Evolutionary conservation across 768 basidiomycete genomes (phyloP), one percentile per base, ranked within the genome.

Genomic region (Strobilomyces confusus): DNA sequence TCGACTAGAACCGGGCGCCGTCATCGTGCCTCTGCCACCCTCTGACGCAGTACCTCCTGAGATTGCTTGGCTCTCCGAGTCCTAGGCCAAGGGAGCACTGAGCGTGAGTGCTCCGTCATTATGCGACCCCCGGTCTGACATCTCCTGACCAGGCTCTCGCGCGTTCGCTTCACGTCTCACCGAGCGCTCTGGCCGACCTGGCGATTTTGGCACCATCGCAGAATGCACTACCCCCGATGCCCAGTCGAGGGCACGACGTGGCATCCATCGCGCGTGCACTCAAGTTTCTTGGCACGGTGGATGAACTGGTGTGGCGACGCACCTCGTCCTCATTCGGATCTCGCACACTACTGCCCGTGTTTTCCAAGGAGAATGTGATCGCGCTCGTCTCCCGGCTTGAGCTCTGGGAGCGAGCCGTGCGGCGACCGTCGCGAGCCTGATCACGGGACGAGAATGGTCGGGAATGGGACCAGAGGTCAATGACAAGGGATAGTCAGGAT

Each of bases 281-380:
- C 48, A 53, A 58, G 43, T 71, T 69, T 29, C 52, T 71, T 19
- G 49, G 51, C 4, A 26, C 52, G 5, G 56, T 67, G 8, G 69
- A 69, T 38, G 63, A 69, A 37, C 49, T 71, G 1, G 58, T 69
- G 11, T 69, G 68, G 68, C 59, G 59, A 26, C 57, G 69, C 9
- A 44, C 55, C 22, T 52, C 59, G 22, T 41, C 33, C 2, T 30
- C 54, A 2, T 53, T 55, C 5, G 57, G 49, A 3, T 49, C 54
- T 12, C 51, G 53, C 26, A 48, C 50, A 19, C 40, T 60, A 7
- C 44, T 54, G 0, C 59, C 59, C 0, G 34, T 61, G 1, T 69
- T 51, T 50, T 69, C 67, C 1, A 64, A 58, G 38, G 69, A 60
- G 15, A 71, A 71, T 14, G 23, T 38, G 1, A 42, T 54, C 26